Conservation (phyloP, 2,329 filamentous ascomycete species). For the Aspergillus costaricaensis region DNA sequence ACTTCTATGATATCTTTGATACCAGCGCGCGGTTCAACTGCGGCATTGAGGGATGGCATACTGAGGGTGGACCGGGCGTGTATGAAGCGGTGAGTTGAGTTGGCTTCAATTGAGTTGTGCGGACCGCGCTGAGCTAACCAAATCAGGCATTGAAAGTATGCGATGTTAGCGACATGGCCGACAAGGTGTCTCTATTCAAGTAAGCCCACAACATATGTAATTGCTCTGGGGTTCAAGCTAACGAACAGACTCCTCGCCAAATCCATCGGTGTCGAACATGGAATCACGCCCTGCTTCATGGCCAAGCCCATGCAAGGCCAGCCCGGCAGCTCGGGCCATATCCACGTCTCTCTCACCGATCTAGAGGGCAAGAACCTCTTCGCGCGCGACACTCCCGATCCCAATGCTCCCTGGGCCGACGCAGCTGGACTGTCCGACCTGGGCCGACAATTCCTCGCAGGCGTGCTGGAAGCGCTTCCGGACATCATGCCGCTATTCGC, state of each 20-base stretch:
- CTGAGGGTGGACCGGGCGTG: conserved; percentile 86
- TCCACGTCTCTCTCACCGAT: conserved; percentile 86
- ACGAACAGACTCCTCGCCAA: conserved; percentile 71
- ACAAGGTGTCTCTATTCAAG: conserved; percentile 88
- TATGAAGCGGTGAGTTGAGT: conserved; percentile 72
- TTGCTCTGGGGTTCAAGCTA: background rate
- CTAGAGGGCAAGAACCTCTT: conserved; percentile 78
- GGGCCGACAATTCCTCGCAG: conserved; percentile 90
- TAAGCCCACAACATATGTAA: conserved; percentile 33
- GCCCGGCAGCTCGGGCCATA: conserved; percentile 90
- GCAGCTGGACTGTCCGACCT: conserved; percentile 78
- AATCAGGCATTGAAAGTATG: conserved; percentile 74
- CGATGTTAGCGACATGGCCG: conserved; percentile 82
- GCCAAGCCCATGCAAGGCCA: conserved; percentile 88
- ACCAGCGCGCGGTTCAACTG: conserved; percentile 74
- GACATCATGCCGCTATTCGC: conserved; percentile 94
- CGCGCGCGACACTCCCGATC: conserved; percentile 69
- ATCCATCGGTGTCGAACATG: conserved; percentile 77
- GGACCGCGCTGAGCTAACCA: background rate
- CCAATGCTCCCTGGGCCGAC: conserved; percentile 70
- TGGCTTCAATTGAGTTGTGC: conserved; percentile 21
- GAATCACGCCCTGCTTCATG: conserved; percentile 97
- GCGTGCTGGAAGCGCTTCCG: conserved; percentile 80
- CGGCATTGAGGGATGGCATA: conserved; percentile 89
- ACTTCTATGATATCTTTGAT: conserved; percentile 84